These are phyloP conservation scores for Fusarium siculi DNA, from an alignment of 2,329 filamentous ascomycete genomes.

Conservation along the genomic window DNA sequence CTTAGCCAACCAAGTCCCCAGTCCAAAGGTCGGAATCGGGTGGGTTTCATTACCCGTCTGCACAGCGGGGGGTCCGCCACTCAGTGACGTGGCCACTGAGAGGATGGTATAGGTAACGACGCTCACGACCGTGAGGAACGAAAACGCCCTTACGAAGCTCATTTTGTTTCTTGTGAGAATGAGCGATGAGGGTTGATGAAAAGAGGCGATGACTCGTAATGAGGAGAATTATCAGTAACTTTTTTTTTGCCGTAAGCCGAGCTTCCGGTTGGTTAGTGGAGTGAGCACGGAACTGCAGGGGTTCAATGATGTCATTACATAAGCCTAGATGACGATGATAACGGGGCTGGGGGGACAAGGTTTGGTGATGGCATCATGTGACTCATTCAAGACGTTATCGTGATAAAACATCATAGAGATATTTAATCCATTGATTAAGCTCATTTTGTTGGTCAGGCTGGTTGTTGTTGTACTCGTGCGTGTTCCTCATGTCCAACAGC, in stretches of 20 bases:
- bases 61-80: neutral
- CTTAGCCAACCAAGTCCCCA: constrained; percentile 50
- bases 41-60: neutral
- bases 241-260: constrained; percentile 9
- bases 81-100: constrained; percentile 18
- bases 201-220: constrained; percentile 1
- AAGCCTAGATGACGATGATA: constrained; percentile 13
- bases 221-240: constrained; percentile 5
- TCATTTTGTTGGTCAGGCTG: rapidly evolving
- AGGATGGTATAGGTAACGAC: constrained; percentile 14
- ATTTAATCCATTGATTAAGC: rapidly evolving
- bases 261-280: constrained; percentile 14
- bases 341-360: neutral
- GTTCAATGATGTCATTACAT: constrained; percentile 33
- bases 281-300: constrained; percentile 9
- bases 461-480: neutral
- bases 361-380: neutral
- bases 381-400: neutral
- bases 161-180: neutral
- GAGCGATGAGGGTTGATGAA: neutral
- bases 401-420: rapidly evolving
- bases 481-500: rapidly evolving
- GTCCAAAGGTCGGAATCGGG: constrained; percentile 46
- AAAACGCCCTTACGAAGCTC: constrained; percentile 26
- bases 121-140: constrained; percentile 21